These are phyloP conservation scores for Chaetomium sp. DNA, from an alignment of 2,329 filamentous ascomycete species.

Conservation along the genomic window DNA sequence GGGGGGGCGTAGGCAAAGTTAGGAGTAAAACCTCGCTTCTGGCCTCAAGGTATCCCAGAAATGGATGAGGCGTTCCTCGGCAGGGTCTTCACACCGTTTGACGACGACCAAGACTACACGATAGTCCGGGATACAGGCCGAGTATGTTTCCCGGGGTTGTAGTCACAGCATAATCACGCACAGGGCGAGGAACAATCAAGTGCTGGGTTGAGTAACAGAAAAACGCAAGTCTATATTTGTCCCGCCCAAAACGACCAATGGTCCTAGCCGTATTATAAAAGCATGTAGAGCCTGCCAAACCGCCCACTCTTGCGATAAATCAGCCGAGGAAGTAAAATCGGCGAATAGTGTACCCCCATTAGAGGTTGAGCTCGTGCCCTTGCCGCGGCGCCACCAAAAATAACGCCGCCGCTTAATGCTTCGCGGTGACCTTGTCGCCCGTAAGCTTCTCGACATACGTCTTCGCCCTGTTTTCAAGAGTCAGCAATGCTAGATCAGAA, in stretches of 20 bases:
- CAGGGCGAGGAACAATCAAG: background rate
- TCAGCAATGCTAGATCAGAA: conserved; percentile 27
- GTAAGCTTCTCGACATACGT: conserved; percentile 67
- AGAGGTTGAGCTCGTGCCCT: background rate
- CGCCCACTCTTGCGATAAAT: conserved; percentile 7
- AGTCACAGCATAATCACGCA: background rate
- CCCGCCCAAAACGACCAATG: background rate
- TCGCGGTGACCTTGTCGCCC: conserved; percentile 64
- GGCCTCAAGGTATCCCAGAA: background rate
- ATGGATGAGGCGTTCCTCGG: background rate
- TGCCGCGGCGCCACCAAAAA: background rate
- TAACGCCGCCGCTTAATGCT: conserved; percentile 56
- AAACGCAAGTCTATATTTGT: conserved; percentile 17
- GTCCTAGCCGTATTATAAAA: conserved; percentile 14
- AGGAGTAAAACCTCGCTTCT: background rate
- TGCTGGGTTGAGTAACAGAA: background rate
- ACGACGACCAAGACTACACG: background rate
- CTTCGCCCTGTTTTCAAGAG: conserved; percentile 57
- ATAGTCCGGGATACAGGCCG: background rate
- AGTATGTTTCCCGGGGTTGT: background rate
- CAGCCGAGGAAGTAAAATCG: background rate
- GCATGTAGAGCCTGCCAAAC: background rate
- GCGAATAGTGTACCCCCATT: background rate
- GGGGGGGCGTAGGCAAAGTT: too few species aligned
- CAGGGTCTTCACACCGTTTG: background rate